Conservation (phyloP, 1,139 yeast species). For the Diutina neorugosa region DNA sequence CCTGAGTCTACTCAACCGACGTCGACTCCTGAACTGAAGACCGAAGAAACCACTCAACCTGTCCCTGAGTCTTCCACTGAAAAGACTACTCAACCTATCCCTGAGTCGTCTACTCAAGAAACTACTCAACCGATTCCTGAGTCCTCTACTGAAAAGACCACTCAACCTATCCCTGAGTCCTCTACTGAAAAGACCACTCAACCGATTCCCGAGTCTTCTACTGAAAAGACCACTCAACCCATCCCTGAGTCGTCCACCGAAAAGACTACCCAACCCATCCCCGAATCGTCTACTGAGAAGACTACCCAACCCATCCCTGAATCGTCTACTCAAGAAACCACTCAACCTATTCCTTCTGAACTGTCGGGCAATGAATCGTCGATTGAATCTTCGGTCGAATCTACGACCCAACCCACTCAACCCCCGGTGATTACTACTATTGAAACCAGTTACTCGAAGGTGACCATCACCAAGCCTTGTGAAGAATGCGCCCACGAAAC, state of each 20-base stretch:
- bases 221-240: neutral
- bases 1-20: neutral
- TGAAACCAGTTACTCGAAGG: neutral
- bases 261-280: neutral
- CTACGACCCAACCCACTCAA: neutral
- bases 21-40: neutral
- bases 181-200: neutral
- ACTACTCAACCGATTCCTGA: neutral
- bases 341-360: neutral
- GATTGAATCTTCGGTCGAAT: neutral
- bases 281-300: neutral
- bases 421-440: neutral
- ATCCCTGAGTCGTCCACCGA: neutral
- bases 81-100: neutral
- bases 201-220: neutral
- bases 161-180: neutral
- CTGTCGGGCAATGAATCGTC: neutral
- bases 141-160: neutral
- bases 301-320: neutral
- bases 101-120: neutral
- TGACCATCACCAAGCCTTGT: neutral
- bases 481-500: neutral
- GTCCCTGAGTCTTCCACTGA: neutral
- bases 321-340: neutral
- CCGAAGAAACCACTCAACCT: neutral